These are phyloP conservation scores for Verbascum thapsus DNA, from an alignment of 257 asterid genomes.

Conservation along the genomic window DNA sequence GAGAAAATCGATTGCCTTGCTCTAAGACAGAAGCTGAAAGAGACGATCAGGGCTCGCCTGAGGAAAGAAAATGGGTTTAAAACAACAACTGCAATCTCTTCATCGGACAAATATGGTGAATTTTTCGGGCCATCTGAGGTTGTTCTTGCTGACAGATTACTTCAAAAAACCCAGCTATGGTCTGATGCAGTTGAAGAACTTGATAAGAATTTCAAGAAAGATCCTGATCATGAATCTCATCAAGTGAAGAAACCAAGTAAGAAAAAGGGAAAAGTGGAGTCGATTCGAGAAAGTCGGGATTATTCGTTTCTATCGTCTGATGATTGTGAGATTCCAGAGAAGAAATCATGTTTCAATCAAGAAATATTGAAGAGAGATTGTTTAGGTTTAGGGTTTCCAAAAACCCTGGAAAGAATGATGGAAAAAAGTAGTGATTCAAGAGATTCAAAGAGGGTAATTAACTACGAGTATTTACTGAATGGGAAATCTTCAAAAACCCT, in stretches of 20 bases:
- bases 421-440: too few relatives aligned
- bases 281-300: not conserved
- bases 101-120: not conserved
- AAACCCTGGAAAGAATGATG: too few relatives aligned
- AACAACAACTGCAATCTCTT: not conserved
- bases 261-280: not conserved
- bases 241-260: too few relatives aligned
- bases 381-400: too few relatives aligned
- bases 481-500: too few relatives aligned
- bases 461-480: too few relatives aligned
- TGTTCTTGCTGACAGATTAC: not conserved
- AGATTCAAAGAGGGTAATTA: too few relatives aligned
- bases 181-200: not conserved
- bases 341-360: not conserved
- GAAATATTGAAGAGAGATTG: not conserved
- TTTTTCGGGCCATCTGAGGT: conserved; percentile 19
- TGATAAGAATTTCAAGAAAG: not conserved
- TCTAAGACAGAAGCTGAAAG: conserved; percentile 16
- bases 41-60: conserved; percentile 3
- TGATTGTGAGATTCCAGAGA: not conserved
- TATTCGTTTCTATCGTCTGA: conserved; percentile 13
- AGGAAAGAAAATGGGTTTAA: not conserved
- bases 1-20: conserved; percentile 11
- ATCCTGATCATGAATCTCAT: too few relatives aligned
- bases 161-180: not conserved